Base-by-base conservation (phyloP, 768 basidiomycete genomes). In the Naganishia antarctica region DNA sequence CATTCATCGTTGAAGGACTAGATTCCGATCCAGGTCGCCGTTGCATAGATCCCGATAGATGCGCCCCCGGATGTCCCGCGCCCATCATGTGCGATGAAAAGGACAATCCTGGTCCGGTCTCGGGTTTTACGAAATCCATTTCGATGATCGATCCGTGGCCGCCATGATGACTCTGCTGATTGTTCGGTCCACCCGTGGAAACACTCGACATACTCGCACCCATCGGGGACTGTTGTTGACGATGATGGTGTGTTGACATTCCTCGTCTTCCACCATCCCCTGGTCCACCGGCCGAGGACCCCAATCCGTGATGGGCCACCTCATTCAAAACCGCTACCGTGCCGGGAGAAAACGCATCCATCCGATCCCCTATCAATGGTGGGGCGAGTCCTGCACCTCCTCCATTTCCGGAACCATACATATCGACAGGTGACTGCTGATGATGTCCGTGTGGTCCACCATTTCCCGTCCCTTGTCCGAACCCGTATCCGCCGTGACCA, bases 341-440 rank as follows among this genome's bases (percentile, higher is more conserved):
- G 4, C 50, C 50, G 6, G 62, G 62, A 25, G 62, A 63, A 37
- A 63, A 63, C 50, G 62, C 40, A 4, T 63, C 62, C 62, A 63
- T 28, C 48, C 62, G 28, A n/a, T 50, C 44, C 12, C 15, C 57
- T 4, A 34, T 5, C 8, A n/a, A 57, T 11, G 53, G 53, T 8
- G 53, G 53, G 1, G 53, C 53, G n/a, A 57, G 53, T n/a, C 34
- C n/a, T 6, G 16, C 34, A 25, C 51, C 28, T 21, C 5, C 21
- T 31, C 15, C n/a, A 23, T 41, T 57, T 21, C 57, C 57, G 8
- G 57, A 23, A 0, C 13, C 57, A 21, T 59, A 59, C 18, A 59
- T 5, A 45, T 59, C 40, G 26, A 31, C 40, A 12, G 32, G n/a
- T n/a, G 16, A 18, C 4, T 34, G 37, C 57, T 59, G 40, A 13